Conservation (phyloP, 805 yeast species). For the Naumovozyma baii region DNA sequence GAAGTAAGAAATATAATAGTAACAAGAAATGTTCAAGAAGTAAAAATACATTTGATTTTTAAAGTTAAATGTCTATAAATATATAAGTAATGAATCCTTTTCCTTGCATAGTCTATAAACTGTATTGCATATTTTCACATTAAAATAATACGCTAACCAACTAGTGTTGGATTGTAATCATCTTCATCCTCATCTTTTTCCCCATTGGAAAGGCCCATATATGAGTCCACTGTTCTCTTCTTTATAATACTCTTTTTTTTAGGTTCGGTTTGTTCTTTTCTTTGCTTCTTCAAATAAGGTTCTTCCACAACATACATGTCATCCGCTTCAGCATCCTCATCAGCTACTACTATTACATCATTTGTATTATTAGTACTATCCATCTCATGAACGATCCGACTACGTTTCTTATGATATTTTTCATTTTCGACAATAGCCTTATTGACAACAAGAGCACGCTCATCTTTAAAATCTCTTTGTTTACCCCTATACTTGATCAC, state of each 20-base stretch:
- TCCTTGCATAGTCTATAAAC: no score
- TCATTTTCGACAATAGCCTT: constrained; percentile 40
- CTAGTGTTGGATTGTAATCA: constrained; percentile 14
- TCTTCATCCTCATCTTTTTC: constrained; percentile 15
- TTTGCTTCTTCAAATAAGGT: constrained; percentile 11
- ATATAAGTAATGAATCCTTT: no score
- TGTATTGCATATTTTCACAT: not conserved
- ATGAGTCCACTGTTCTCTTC: constrained; percentile 9
- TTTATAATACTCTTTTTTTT: constrained; percentile 9
- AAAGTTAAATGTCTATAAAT: no score
- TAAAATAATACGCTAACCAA: not conserved
- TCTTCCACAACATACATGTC: constrained; percentile 11
- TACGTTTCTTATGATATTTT: constrained; percentile 22
- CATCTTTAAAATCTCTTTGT: constrained; percentile 69
- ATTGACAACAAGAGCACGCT: constrained; percentile 51
- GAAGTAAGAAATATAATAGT: constrained; percentile 31
- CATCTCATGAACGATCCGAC: constrained; percentile 18
- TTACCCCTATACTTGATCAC: constrained; percentile 68
- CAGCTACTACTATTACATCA: constrained; percentile 7
- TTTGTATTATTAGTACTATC: constrained; percentile 19
- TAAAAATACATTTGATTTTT: constrained; percentile 1
- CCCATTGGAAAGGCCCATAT: not conserved
- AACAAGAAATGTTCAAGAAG: constrained; percentile 33
- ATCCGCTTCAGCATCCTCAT: constrained; percentile 12
- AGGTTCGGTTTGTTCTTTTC: constrained; percentile 2